Evolutionary conservation across 225 moss, liverwort and hornwort genomes (phyloP), one percentile per base, ranked within the genome.

Genomic region (Pseudisothecium myosuroides): DNA sequence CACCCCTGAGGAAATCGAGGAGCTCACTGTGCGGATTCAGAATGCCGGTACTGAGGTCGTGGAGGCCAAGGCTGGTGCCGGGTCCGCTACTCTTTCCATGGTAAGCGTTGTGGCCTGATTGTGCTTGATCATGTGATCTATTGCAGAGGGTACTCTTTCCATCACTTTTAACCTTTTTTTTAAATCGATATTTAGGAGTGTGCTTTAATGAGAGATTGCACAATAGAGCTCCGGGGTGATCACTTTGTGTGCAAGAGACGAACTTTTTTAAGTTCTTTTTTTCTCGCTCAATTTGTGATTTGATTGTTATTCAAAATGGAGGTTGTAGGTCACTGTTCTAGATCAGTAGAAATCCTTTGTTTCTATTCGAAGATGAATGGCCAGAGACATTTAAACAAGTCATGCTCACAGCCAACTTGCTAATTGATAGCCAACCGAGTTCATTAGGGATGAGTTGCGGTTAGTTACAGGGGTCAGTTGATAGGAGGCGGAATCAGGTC

Each of bases 11-110:
- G 99, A 99, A 90, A 84, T 95, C 55, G 96, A 96, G 39, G 95
- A 93, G 83, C 94, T 99, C 22, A 99, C 99, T 52, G 94, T 97
- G 58, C 96, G 99, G 43, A 99, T 99, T 65, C 99, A 99, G 79
- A 99, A 99, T 86, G 99, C 97, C 60, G 99, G 99, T 55, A 99
- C 99, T 67, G 98, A 99, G 92, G 99, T 99, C 61, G 99, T 99
- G 85, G 99, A 99, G 92, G 99, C 99, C 62, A 99, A 99, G 92
- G 96, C 97, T 88, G 99, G 99, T 81, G 85, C 97, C 76, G 99
- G 99, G 76, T 99, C 99, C 32, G 99, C 99, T 74, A 99, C 99
- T 37, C 94, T 99, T 17, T 99, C 99, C 10, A 99, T 99, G 99
- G 99, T 97, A 86, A 88, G 87, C 62, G 39, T 17, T 24, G 45